Conservation (phyloP, 495 filamentous ascomycete species). For the Cairneyella variabilis region DNA sequence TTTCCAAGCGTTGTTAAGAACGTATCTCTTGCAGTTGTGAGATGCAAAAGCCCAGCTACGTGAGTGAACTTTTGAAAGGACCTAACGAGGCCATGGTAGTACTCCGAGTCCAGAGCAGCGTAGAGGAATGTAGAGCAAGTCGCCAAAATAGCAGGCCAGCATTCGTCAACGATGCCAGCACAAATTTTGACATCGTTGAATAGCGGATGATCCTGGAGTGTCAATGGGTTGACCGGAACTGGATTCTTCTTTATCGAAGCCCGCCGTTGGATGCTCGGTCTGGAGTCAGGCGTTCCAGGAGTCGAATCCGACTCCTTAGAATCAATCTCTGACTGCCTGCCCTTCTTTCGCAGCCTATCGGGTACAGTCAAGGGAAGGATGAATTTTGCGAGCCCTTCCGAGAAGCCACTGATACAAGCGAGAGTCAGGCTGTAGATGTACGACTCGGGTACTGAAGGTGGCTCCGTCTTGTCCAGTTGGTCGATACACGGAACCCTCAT, state of each 20-base stretch:
- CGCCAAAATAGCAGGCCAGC: conserved; percentile 93
- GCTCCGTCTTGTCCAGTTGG: conserved; percentile 86
- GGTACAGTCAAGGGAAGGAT: conserved; percentile 85
- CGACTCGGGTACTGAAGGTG: conserved; percentile 79
- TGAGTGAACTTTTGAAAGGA: conserved; percentile 95
- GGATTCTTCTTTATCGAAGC: conserved; percentile 53
- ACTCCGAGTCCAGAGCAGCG: conserved; percentile 88
- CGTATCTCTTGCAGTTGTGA: conserved; percentile 85
- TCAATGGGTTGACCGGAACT: conserved; percentile 77
- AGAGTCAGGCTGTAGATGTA: conserved; percentile 90
- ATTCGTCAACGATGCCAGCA: conserved; percentile 78
- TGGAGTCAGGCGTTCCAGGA: conserved; percentile 38
- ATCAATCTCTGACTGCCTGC: conserved; percentile 37
- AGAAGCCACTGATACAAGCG: conserved; percentile 80
- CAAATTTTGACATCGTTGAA: conserved; percentile 67
- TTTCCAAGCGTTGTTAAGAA: conserved; percentile 93
- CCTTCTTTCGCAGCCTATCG: conserved; percentile 47
- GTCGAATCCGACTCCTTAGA: conserved; percentile 21
- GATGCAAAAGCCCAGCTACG: conserved; percentile 81
- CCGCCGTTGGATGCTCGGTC: conserved; percentile 39
- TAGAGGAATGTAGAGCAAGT: conserved; percentile 93
- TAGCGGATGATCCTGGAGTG: conserved; percentile 65
- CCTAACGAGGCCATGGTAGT: conserved; percentile 87
- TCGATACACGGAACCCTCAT: conserved; percentile 88
- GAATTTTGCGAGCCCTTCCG: conserved; percentile 89